A percentile compares a stretch with the other conserved stretches of the same genome.
phyloP scores from a whole-genome alignment of 371 early-diverging fungal genomes.

The Lichtheimia corymbifera region DNA sequence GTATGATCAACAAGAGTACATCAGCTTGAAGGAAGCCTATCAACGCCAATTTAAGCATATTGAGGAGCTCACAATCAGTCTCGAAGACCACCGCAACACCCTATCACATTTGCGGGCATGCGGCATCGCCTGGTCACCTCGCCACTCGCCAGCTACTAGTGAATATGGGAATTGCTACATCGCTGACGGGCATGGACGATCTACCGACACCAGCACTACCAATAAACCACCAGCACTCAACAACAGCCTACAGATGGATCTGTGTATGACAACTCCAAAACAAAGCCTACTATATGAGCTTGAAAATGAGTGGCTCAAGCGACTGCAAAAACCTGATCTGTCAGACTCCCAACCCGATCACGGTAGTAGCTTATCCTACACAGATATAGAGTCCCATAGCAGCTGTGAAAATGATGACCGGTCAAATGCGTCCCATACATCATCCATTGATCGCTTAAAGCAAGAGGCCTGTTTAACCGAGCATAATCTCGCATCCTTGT shows the following conservation, averaged over 20 bases:
- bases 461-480: slow-evolving; percentile 14
- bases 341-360: not conserved
- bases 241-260: not conserved
- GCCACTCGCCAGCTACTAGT: slow-evolving; percentile 5
- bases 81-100: slow-evolving; percentile 43
- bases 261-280: slow-evolving; percentile 12
- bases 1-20: slow-evolving; percentile 25
- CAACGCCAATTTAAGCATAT: slow-evolving; percentile 35
- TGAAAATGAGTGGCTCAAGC: slow-evolving; percentile 20
- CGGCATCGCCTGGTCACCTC: slow-evolving; percentile 14
- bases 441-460: not conserved
- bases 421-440: no score
- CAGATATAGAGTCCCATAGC: no score
- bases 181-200: not conserved
- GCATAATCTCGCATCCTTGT: slow-evolving; percentile 24
- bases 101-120: slow-evolving; percentile 21
- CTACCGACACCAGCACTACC: not conserved
- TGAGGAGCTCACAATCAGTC: slow-evolving; percentile 26
- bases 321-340: not conserved
- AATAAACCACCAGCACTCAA: slow-evolving; percentile 1
- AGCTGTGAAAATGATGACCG: not conserved
- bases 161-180: not conserved
- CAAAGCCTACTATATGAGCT: slow-evolving; percentile 13
- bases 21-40: slow-evolving; percentile 27
- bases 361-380: no score